These are phyloP conservation scores for Tuber magnatum DNA, from an alignment of 495 filamentous ascomycete genomes.

Conservation along the genomic window DNA sequence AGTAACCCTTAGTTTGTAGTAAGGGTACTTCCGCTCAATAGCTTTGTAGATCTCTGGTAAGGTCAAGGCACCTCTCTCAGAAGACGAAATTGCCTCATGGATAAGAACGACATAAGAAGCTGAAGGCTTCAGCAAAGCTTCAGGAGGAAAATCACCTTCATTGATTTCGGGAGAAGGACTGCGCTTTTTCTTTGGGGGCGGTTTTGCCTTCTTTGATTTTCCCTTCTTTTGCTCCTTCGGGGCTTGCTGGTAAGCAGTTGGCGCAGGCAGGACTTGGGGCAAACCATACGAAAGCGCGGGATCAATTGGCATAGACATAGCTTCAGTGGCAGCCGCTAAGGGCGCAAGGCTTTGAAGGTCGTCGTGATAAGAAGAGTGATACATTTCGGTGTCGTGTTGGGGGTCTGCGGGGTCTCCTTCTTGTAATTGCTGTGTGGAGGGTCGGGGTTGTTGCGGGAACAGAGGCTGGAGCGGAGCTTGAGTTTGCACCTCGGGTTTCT, in stretches of 20 bases:
- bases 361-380: neutral
- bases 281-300: neutral
- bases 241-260: neutral
- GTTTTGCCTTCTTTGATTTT: constrained; percentile 51
- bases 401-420: neutral
- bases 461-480: neutral
- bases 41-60: constrained; percentile 90
- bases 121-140: constrained; percentile 75
- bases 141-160: constrained; percentile 68
- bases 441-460: neutral
- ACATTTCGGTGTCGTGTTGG: constrained; percentile 1
- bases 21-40: constrained; percentile 81
- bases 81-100: constrained; percentile 75
- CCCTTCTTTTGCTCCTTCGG: constrained; percentile 49
- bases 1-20: constrained; percentile 70
- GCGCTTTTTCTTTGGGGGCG: constrained; percentile 54
- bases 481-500: neutral
- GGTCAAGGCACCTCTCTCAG: constrained; percentile 61
- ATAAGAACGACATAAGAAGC: constrained; percentile 87
- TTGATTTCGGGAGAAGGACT: constrained; percentile 67
- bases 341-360: neutral
- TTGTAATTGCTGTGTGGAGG: neutral
- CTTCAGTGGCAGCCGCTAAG: neutral
- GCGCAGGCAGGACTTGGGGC: neutral
- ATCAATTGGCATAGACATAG: neutral